Base-by-base conservation (phyloP, 2,329 filamentous ascomycete species). In the Exophiala sp. region DNA sequence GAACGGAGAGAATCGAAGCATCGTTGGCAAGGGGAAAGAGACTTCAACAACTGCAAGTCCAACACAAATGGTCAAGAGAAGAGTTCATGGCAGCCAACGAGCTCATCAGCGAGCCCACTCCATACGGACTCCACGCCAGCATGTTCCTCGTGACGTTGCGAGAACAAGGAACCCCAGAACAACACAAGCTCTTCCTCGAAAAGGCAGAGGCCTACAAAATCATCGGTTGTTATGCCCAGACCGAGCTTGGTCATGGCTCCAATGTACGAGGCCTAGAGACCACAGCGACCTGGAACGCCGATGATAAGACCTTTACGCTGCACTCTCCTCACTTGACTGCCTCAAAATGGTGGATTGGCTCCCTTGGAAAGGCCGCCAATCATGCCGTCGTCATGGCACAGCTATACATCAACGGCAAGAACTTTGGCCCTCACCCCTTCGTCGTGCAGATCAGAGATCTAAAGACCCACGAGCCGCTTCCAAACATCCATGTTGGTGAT, bases 291-390 rank as follows among this genome's bases (percentile, higher is more conserved):
- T 91, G 86, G 86, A 86, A 88, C 65, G 74, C 81, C 0, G 75
- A 84, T 4, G 85, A 89, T 69, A 86, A 88, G 76, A 88, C 84
- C 2, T 91, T 91, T 64, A 85, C 77, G 11, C 77, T 91, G 34
- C 83, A 91, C 70, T 89, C 86, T 0, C 88, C 88, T 8, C 77
- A 83, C 57, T 75, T 91, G 52, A 91, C 88, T 1, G 81, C 87
- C 0, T 86, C 85, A 33, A 92, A 92, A 67, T 92, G 87, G 87
- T 91, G 88, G 88, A 90, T 90, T 63, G 88, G 88, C 1, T 88
- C 86, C 9, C 77, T 91, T 3, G 88, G 88, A 47, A 79, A 86
- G 63, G 85, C 85, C 2, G 88, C 88, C 41, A 91, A 89, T 67
- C 79, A 89, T 65, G 88, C 88, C 1, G 83, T 89, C 2, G 86